These are phyloP conservation scores for Sphagnum tenellum DNA, from an alignment of 225 moss, liverwort and hornwort species.

Conservation along the genomic window DNA sequence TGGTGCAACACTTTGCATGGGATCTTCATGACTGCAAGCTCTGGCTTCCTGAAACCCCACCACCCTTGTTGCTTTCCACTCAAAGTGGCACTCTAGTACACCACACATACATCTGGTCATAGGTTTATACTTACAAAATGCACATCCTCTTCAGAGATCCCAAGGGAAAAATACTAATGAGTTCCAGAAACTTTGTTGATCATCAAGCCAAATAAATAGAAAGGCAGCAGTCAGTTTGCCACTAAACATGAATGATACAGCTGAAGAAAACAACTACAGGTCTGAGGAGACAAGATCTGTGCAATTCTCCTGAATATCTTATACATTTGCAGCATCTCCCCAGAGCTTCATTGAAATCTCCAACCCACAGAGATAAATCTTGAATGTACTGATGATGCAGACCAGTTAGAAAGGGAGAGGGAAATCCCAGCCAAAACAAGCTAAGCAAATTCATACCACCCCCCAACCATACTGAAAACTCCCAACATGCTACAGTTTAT, in stretches of 20 bases:
- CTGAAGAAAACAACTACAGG: no score
- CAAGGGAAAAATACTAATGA: neutral
- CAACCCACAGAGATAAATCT: no score
- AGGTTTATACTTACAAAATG: neutral
- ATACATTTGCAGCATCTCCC: no score
- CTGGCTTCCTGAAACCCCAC: constrained; percentile 21
- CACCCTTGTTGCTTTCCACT: constrained; percentile 21
- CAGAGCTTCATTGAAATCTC: no score
- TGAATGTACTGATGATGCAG: no score
- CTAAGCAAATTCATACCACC: neutral
- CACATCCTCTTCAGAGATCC: neutral
- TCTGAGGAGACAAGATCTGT: no score
- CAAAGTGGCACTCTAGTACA: constrained; percentile 1
- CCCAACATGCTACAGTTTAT: no score
- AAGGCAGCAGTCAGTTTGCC: no score
- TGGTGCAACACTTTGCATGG: constrained; percentile 37
- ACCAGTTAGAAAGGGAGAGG: neutral
- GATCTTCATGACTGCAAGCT: constrained; percentile 12
- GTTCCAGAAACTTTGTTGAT: neutral
- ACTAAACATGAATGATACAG: no score
- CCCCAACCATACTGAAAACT: neutral
- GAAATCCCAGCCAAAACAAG: neutral
- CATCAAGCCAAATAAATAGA: no score
- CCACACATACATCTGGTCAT: neutral
- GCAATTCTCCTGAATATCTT: no score